Evolutionary conservation across 306 rosid genomes (phyloP), one percentile per base, ranked within the genome.

Genomic region (Pyrus betulifolia): DNA sequence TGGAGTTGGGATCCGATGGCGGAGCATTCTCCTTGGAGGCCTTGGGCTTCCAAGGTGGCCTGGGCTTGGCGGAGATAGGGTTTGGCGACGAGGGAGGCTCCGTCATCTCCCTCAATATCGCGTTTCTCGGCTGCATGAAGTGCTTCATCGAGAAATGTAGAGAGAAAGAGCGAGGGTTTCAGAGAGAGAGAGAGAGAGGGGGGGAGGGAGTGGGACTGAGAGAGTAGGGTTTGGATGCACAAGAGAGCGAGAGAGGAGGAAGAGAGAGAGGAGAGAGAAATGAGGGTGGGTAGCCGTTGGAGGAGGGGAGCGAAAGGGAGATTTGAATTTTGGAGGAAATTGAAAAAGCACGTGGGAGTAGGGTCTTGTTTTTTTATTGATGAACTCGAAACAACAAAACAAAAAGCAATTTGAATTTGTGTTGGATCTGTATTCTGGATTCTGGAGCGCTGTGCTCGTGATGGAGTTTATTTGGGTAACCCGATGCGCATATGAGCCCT

Each of bases 1-100:
- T 33, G 14, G 77, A 35, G 63, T 84, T 88, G 13, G 83, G 96
- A 93, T 92, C 97, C 28, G 89, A 74, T 17, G 96, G 93, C 2
- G 96, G 95, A 73, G 89, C 93, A 67, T 96, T 92, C 75, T 96
- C 98, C 46, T 96, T 96, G 22, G 88, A 67, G 8, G 88, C 72
- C 78, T 78, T 96, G 51, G 83, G 83, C 80, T 81, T 91, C 46
- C 98, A 85, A 40, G 92, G 74, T 18, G 89, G 79, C 60, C 82
- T 80, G 6, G 87, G 14, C 83, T 89, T 94, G 35, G 84, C 52
- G 59, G 82, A 74, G 81, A 83, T 78, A 79, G 93, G 91, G 89
- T 84, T 88, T 5, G 87, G 82, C 0, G 89, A 84, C 25, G 78
- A 82, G 11, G 91, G 84, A 14, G 81, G 82, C 69, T 92, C 97